Evolutionary conservation across 2,329 filamentous ascomycete genomes (phyloP).

Genomic region (Pezicula rhizophila): DNA sequence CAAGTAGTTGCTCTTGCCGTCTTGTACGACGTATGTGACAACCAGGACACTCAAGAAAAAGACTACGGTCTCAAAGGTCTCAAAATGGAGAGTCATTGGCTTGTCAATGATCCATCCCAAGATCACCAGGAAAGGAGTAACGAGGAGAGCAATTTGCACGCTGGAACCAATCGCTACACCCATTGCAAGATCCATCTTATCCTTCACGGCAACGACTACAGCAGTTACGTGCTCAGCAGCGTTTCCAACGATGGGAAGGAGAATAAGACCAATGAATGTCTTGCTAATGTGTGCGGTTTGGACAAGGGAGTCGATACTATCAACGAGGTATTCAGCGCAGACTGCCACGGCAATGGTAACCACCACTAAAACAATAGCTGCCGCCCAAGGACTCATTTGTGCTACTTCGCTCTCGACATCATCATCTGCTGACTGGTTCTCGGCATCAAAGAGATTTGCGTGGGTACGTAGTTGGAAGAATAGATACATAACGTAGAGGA

Average conservation of each 20-base stretch:
- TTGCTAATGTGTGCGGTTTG: conserved; percentile 66
- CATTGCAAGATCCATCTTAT: conserved; percentile 73
- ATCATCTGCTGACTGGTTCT: conserved; percentile 26
- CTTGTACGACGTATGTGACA: conserved; percentile 70
- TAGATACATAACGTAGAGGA: conserved; percentile 70
- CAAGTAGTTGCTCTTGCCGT: conserved; percentile 79
- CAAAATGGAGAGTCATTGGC: conserved; percentile 71
- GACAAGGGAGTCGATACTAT: conserved; percentile 68
- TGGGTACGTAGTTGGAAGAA: conserved; percentile 72
- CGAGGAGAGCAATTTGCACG: conserved; percentile 76
- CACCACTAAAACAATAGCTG: conserved; percentile 58
- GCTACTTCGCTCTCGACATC: conserved; percentile 42
- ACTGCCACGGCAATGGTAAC: conserved; percentile 65
- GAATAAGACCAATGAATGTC: conserved; percentile 73
- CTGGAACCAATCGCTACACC: conserved; percentile 77
- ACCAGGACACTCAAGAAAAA: conserved; percentile 72
- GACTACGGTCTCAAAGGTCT: conserved; percentile 72
- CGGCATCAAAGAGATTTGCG: conserved; percentile 60
- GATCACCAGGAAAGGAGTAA: conserved; percentile 63
- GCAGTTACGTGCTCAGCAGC: conserved; percentile 78
- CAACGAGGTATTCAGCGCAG: conserved; percentile 73
- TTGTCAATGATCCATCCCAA: conserved; percentile 59
- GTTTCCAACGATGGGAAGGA: conserved; percentile 76
- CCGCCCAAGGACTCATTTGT: conserved; percentile 57
- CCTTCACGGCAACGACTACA: conserved; percentile 68